Conservation (phyloP, 73 alveolate genomes). For the Paramecium sonneborni region DNA sequence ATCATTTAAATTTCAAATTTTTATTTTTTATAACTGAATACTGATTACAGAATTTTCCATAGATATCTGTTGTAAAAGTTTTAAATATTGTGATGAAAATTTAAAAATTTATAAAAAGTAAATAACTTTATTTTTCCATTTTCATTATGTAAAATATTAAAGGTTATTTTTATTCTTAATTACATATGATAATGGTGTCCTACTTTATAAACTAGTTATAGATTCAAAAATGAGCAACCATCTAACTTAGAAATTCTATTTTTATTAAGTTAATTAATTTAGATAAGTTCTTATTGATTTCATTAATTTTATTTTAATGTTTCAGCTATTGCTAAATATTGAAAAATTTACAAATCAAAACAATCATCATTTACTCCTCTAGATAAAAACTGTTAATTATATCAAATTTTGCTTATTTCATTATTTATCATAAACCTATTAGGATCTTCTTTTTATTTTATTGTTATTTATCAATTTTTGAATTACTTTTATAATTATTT, state of each 20-base stretch:
- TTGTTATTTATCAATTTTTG: background rate
- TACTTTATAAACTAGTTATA: background rate
- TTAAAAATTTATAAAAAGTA: no score
- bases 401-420: background rate
- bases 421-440: background rate
- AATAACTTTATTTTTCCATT: no score
- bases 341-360: slow-evolving; percentile 47
- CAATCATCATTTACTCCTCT: no score
- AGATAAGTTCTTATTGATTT: background rate
- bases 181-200: slow-evolving; percentile 9
- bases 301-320: slow-evolving; percentile 3
- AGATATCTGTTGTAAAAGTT: no score
- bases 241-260: background rate
- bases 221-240: slow-evolving; percentile 25
- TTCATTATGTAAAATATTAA: background rate
- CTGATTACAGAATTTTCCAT: no score
- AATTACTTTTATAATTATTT: background rate
- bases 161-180: background rate
- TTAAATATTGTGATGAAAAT: no score
- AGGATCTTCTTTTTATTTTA: background rate
- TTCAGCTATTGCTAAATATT: background rate
- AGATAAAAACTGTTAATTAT: background rate
- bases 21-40: no score
- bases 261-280: background rate
- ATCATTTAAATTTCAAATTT: no score